These are phyloP conservation scores for Pyrenophora seminiperda DNA, from an alignment of 2,329 filamentous ascomycete genomes.

Conservation along the genomic window DNA sequence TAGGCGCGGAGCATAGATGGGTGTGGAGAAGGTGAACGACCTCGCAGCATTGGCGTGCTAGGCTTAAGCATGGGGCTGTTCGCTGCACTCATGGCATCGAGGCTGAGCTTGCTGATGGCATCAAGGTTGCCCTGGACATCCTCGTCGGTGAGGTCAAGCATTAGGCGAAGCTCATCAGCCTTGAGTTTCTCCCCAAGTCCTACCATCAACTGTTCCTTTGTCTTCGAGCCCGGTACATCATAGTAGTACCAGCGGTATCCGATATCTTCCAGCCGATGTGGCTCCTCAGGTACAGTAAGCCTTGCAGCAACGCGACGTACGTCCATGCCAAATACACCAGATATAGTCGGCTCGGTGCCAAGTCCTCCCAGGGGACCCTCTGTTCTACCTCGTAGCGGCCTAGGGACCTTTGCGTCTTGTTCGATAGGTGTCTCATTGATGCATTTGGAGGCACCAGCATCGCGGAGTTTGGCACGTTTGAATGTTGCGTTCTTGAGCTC, in stretches of 20 bases:
- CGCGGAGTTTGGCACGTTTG: constrained; percentile 44
- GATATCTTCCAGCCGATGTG: constrained; percentile 41
- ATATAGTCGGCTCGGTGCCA: constrained; percentile 39
- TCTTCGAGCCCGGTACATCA: constrained; percentile 32
- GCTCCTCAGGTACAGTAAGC: constrained; percentile 41
- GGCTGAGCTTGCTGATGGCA: constrained; percentile 45
- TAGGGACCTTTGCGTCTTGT: constrained; percentile 41
- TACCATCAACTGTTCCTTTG: constrained; percentile 45
- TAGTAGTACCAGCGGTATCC: constrained; percentile 43
- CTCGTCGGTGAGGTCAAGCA: constrained; percentile 45
- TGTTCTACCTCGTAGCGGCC: constrained; percentile 31
- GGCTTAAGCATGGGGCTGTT: constrained; percentile 45
- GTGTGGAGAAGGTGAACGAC: constrained; percentile 42
- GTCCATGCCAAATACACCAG: constrained; percentile 48
- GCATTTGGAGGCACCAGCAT: constrained; percentile 43
- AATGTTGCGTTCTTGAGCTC: constrained; percentile 48
- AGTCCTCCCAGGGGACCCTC: constrained; percentile 37
- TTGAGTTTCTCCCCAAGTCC: constrained; percentile 42
- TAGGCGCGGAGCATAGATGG: constrained; percentile 31
- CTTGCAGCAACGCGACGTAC: constrained; percentile 37
- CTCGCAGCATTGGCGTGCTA: constrained; percentile 43
- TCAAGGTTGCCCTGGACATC: constrained; percentile 45
- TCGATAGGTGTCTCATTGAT: constrained; percentile 43
- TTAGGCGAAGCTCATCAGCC: constrained; percentile 44
- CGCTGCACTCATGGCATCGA: constrained; percentile 44